A percentile compares a stretch with the other conserved stretches of the same genome.
These are phyloP conservation scores for Mucor irregularis DNA, from an alignment of 371 early-diverging fungal genomes.

Conservation along the genomic window DNA sequence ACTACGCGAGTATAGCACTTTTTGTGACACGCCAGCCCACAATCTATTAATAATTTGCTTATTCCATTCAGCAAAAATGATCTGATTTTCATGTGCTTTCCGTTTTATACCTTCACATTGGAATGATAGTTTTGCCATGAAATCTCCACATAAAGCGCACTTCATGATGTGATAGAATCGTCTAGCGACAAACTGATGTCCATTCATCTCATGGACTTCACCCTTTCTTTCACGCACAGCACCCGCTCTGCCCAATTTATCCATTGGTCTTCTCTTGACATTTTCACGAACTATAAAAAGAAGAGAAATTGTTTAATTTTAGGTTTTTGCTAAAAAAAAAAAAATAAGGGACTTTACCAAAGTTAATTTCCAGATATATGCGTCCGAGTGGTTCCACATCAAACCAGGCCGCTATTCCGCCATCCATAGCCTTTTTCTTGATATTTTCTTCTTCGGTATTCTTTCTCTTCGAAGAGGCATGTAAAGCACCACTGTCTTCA, in stretches of 20 bases:
- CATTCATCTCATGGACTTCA: conserved; percentile 76
- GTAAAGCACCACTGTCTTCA: not conserved
- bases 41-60: conserved; percentile 63
- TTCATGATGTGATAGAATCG: conserved; percentile 91
- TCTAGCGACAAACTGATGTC: conserved; percentile 84
- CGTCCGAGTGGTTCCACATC: conserved; percentile 94
- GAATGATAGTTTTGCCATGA: conserved; percentile 81
- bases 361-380: conserved; percentile 75
- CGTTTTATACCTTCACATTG: conserved; percentile 79
- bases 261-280: conserved; percentile 57
- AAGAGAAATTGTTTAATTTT: not conserved
- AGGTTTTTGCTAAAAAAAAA: no score
- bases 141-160: conserved; percentile 91
- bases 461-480: no score
- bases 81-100: not conserved
- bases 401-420: conserved; percentile 69
- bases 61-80: no score
- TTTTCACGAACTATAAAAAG: conserved; percentile 26
- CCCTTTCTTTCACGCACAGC: conserved; percentile 86
- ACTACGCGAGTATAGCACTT: conserved; percentile 85
- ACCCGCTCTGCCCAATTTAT: conserved; percentile 78
- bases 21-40: conserved; percentile 92
- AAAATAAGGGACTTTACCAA: no score
- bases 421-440: conserved; percentile 33
- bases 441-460: not conserved